A percentile compares a stretch with the other conserved stretches of the same genome.
phyloP scores from a whole-genome alignment of 495 filamentous ascomycete species.

The Gamarada debralockiae region DNA sequence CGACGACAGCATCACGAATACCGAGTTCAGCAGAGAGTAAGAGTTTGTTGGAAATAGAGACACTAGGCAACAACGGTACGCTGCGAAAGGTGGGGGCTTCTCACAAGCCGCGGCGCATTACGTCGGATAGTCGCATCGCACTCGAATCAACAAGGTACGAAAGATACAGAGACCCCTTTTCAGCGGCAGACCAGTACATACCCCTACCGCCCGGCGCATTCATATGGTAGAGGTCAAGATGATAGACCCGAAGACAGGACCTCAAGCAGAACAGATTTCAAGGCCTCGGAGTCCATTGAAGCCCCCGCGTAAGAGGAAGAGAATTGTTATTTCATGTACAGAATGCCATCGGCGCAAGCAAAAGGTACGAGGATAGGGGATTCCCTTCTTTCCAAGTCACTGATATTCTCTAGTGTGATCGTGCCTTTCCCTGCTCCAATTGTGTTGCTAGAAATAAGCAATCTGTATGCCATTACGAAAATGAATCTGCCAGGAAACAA shows the following conservation, averaged over 20 bases:
- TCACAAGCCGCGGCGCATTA: no score
- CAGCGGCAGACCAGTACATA: neutral
- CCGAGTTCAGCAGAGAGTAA: neutral
- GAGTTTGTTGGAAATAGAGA: no score
- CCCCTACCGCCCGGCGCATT: neutral
- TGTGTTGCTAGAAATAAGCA: slow-evolving; percentile 51
- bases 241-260: no score
- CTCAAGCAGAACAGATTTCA: neutral
- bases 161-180: no score
- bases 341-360: slow-evolving; percentile 63
- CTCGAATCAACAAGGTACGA: no score
- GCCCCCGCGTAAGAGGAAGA: slow-evolving; percentile 49
- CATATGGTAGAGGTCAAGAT: neutral
- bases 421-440: slow-evolving; percentile 57
- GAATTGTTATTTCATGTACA: slow-evolving; percentile 56
- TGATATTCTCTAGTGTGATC: slow-evolving; percentile 45
- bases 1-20: neutral
- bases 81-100: no score
- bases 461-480: slow-evolving; percentile 45
- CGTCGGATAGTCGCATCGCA: no score
- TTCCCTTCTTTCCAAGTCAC: neutral
- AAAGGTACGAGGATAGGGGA: slow-evolving; percentile 40
- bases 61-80: neutral
- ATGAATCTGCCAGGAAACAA: slow-evolving; percentile 41
- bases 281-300: slow-evolving; percentile 13